Conservation (phyloP, 2,329 filamentous ascomycete species). For the Sporothrix brunneoviolacea region DNA sequence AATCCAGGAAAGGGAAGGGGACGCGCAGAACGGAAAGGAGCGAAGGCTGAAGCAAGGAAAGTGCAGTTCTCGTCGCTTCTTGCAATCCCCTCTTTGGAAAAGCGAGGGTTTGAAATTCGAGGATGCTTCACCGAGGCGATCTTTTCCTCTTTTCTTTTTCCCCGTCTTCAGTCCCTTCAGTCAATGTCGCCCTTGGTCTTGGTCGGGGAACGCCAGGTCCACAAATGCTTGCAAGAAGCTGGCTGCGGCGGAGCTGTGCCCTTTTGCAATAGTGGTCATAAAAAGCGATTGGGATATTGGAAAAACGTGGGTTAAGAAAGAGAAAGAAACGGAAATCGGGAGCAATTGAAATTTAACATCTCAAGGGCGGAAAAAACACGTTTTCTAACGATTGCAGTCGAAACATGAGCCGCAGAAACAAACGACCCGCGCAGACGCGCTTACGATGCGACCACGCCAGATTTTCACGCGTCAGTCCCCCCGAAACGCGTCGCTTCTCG, state of each 20-base stretch:
- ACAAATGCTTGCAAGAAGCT: not conserved
- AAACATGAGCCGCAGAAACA: constrained; percentile 2
- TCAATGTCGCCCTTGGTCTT: not conserved
- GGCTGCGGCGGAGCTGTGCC: not conserved
- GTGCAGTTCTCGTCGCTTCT: not conserved
- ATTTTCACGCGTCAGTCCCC: not conserved
- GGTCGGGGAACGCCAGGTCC: constrained; percentile 1
- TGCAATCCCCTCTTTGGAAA: not conserved
- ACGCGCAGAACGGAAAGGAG: not conserved
- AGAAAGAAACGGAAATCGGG: too few species aligned
- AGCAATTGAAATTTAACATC: too few species aligned
- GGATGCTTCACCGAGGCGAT: not conserved
- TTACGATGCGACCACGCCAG: not conserved
- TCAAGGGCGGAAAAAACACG: not conserved
- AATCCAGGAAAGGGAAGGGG: not conserved
- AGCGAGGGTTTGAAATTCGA: not conserved
- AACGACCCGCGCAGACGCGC: not conserved
- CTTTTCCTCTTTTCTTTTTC: not conserved
- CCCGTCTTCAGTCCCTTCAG: constrained; percentile 1
- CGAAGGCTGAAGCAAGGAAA: not conserved
- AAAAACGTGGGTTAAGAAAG: not conserved
- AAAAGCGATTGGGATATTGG: not conserved
- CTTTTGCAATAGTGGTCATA: not conserved
- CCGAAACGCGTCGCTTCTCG: constrained; percentile 1
- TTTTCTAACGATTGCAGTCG: not conserved